Evolutionary conservation across 495 filamentous ascomycete species (phyloP).

Genomic region (Viridothelium virens): DNA sequence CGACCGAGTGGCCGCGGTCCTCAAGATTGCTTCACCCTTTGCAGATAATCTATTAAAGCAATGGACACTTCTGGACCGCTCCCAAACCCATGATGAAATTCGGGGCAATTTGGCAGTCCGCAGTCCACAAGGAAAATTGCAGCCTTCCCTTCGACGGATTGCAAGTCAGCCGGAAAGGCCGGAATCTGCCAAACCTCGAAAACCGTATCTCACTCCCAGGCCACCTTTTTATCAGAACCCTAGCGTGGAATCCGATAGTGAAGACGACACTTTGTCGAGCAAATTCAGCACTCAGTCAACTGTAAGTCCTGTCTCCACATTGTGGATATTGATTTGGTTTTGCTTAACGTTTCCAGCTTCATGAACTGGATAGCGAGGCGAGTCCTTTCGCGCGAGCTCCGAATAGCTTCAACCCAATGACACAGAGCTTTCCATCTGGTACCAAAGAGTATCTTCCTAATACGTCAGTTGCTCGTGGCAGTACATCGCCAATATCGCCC

Average conservation of each 20-base stretch:
- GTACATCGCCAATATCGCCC: neutral
- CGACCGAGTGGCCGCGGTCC: constrained; percentile 5
- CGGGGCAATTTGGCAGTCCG: neutral
- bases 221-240: neutral
- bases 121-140: neutral
- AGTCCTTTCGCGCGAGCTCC: neutral
- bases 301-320: neutral
- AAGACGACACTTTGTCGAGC: neutral
- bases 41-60: neutral
- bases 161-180: neutral
- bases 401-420: neutral
- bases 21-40: constrained; percentile 1
- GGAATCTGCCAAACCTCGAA: neutral
- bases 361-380: neutral
- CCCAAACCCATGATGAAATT: neutral
- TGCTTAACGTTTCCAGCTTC: neutral
- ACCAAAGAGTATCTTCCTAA: constrained; percentile 5
- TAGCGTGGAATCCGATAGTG: constrained; percentile 8
- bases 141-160: neutral
- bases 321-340: neutral
- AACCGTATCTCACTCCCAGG: neutral
- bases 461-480: neutral
- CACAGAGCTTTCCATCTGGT: neutral
- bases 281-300: constrained; percentile 1
- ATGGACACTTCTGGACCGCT: neutral